Conservation (phyloP, 768 basidiomycete species). For the Agaricus bisporus region DNA sequence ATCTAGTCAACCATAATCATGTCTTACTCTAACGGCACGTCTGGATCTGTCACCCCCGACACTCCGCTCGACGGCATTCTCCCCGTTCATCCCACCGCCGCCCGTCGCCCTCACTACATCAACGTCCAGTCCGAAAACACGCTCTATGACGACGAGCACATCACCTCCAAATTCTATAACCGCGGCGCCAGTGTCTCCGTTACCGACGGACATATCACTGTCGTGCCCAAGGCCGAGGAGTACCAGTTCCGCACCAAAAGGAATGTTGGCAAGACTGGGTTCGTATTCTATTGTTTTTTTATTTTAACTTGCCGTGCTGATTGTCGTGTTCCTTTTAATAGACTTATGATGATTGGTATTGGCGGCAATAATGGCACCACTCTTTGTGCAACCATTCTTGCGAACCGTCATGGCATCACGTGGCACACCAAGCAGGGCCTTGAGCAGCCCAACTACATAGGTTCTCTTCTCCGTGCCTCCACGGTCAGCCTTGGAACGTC, state of each 20-base stretch:
- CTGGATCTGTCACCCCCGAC: conserved; percentile 70
- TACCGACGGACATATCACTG: conserved; percentile 66
- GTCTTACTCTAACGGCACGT: conserved; percentile 48
- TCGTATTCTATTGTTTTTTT: conserved; percentile 23
- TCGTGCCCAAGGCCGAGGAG: conserved; percentile 73
- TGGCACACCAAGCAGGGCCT: conserved; percentile 93
- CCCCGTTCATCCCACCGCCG: conserved; percentile 81
- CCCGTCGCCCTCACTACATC: conserved; percentile 69
- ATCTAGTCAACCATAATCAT: conserved; percentile 26
- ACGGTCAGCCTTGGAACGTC: conserved; percentile 90
- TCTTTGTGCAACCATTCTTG: conserved; percentile 88
- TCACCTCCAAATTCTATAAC: conserved; percentile 78
- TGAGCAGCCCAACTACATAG: conserved; percentile 97
- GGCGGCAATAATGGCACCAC: conserved; percentile 98
- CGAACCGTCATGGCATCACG: conserved; percentile 89
- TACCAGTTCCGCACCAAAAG: conserved; percentile 91
- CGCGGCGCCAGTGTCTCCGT: conserved; percentile 70
- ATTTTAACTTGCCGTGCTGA: conserved; percentile 14
- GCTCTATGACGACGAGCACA: conserved; percentile 72
- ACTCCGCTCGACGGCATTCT: conserved; percentile 63
- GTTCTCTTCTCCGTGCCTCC: conserved; percentile 92
- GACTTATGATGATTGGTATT: conserved; percentile 94
- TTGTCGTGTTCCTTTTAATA: conserved; percentile 23
- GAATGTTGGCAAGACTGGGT: conserved; percentile 90
- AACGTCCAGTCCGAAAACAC: conserved; percentile 80